Base-by-base conservation (phyloP, 2,329 filamentous ascomycete genomes). In the Dactylellina parvicollis region DNA sequence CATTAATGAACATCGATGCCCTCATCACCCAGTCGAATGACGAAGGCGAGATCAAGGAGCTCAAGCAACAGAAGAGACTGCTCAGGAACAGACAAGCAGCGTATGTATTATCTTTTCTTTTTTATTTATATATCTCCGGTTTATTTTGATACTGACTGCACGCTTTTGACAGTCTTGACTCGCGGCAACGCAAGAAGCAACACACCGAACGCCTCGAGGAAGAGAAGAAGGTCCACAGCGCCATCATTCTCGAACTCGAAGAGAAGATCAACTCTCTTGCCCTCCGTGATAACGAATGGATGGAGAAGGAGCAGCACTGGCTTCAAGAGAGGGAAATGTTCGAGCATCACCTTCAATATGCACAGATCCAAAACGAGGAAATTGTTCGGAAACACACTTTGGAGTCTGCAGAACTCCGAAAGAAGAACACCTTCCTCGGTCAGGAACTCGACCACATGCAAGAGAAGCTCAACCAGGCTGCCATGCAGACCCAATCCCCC, bases 11-110 rank as follows among this genome's bases (percentile, higher is more conserved):
- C 83, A 98, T 99, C 82, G 95, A 99, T 81, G 86, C 92, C 74
- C 86, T 98, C 79, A 98, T 99, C 81, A 86, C 89, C 59, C 89
- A 92, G 82, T 94, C 92, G 34, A 92, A 88, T 64, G 90, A 96
- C 81, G 94, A 98, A 79, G 89, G 95, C 76, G 90, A 96, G 83
- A 91, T 96, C 84, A 98, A 96, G 85, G 93, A 98, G 83, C 86
- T 99, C 79, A 99, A 99, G 87, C 92, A 96, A 81, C 95, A 97
- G 82, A 98, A 98, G 85, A 89, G 95, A 74, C 85, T 99, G 75
- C 85, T 99, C 75, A 88, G 95, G 79, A 99, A 99, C 83, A 89
- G 95, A 79, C 94, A 98, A 84, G 95, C 95, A 82, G 95, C 95
- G 92, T 96, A 88, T 84, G 90, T 86, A 75, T 77, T 76, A 75